Evolutionary conservation across 75 land plant genomes (phyloP), one percentile per base, ranked within the genome.

Genomic region (Adiantum capillusveneris): DNA sequence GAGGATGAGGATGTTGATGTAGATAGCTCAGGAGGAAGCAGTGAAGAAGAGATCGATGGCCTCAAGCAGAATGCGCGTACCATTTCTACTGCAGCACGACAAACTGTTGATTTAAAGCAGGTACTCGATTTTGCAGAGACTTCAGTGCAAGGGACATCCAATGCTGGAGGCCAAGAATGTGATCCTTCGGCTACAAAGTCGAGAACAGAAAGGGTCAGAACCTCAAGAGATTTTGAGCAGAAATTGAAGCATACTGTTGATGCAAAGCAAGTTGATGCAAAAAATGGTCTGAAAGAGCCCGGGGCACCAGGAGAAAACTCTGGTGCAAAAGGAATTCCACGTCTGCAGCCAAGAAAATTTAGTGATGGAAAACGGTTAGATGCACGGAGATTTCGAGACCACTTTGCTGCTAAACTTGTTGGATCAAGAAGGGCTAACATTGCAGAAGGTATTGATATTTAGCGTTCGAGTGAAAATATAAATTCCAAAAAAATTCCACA

Each of bases 21-120:
- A 26, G 55, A 53, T 25, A 53, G 55, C 24, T 53, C 55, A 26
- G 29, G 24, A 26, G 55, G 28, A 22, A 53, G 55, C 55, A 25
- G 28, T 53, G 1, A 26, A 1, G 55, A 26, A 6, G 29, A 25
- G 25, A 3, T 53, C 17, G 14, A 26, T 25, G 5, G 28, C 14
- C 2, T 12, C 21, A 53, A 26, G 25, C 2, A 34, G 37, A 3
- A 34, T 34, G n/a, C n/a, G n/a, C n/a, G n/a, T 9, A 18, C 20
- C 20, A 48, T 9, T 41, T 48, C 51, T 16, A 20, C 6, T 13
- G 51, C 20, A 5, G 20, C 5, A 48, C 11, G 5, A 48, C 6
- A 6, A 48, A 18, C 18, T 13, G 51, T 12, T 18, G 20, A 48
- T 19, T 48, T 19, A 18, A 48, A 19, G 20, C 13, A 48, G 51